Conservation (phyloP, 2,329 filamentous ascomycete species). For the Fusarium sp. region DNA sequence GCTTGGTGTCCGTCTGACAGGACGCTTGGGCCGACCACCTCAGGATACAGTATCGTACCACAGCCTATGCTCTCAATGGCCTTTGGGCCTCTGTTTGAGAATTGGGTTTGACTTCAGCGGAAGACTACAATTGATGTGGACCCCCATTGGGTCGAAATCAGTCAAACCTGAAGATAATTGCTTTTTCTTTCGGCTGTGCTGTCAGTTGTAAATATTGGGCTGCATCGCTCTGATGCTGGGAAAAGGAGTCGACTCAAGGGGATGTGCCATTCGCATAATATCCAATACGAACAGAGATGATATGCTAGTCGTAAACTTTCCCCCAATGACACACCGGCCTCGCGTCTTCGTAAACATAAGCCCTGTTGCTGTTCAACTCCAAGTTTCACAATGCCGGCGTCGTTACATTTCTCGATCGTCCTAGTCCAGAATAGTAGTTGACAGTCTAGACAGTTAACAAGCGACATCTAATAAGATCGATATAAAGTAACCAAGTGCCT, state of each 20-base stretch:
- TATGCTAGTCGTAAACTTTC: slow-evolving; percentile 20
- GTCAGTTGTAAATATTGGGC: slow-evolving; percentile 21
- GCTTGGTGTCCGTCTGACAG: slow-evolving; percentile 45
- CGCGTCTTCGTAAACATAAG: neutral
- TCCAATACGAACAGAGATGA: slow-evolving; percentile 17
- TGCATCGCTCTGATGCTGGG: slow-evolving; percentile 9
- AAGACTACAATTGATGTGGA: slow-evolving; percentile 23
- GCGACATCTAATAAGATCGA: slow-evolving; percentile 1
- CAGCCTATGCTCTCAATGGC: slow-evolving; percentile 11
- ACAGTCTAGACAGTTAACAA: neutral
- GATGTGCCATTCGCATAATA: slow-evolving; percentile 10
- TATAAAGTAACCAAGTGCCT: neutral
- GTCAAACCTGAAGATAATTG: slow-evolving; percentile 25
- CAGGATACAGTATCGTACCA: slow-evolving; percentile 29
- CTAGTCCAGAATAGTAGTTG: slow-evolving; percentile 14
- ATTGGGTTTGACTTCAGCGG: slow-evolving; percentile 8
- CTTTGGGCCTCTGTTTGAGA: slow-evolving; percentile 2
- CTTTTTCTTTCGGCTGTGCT: slow-evolving; percentile 18
- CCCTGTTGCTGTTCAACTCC: slow-evolving; percentile 14
- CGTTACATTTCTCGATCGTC: slow-evolving; percentile 21
- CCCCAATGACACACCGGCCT: slow-evolving; percentile 16
- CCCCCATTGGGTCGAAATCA: slow-evolving; percentile 29
- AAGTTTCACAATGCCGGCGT: slow-evolving; percentile 28
- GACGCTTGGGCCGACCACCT: slow-evolving; percentile 44
- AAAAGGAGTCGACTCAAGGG: neutral